Conservation (phyloP, 306 rosid genomes). For the Trifolium fragiferum region DNA sequence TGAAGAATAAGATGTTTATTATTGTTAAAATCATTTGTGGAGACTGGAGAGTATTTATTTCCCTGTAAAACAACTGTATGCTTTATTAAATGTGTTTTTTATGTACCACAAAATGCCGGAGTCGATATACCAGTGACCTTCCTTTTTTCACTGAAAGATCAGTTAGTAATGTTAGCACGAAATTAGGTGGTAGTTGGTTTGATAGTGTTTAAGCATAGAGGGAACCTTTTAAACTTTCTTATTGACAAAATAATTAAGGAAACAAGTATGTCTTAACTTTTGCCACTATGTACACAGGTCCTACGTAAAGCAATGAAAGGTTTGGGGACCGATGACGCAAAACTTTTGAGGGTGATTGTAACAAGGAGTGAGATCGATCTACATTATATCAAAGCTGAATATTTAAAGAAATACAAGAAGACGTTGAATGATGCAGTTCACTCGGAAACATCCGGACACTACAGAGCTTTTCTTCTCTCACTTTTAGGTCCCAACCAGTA, state of each 20-base stretch:
- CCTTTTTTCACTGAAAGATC: not conserved
- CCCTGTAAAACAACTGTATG: not conserved
- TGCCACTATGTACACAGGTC: slow-evolving; percentile 52
- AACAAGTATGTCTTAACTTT: slow-evolving; percentile 24
- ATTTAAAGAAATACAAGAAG: slow-evolving; percentile 62
- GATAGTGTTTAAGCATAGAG: slow-evolving; percentile 19
- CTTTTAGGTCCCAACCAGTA: slow-evolving; percentile 66
- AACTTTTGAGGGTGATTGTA: slow-evolving; percentile 65
- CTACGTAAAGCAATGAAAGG: slow-evolving; percentile 78
- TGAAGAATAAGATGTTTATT: slow-evolving; percentile 12
- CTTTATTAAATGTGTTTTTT: not conserved
- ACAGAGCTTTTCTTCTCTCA: slow-evolving; percentile 69
- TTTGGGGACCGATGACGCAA: slow-evolving; percentile 71
- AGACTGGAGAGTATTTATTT: not conserved
- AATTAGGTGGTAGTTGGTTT: slow-evolving; percentile 28
- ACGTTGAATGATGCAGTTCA: slow-evolving; percentile 72
- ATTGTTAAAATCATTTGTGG: not conserved
- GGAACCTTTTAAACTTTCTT: slow-evolving; percentile 14
- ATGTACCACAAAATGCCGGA: not conserved
- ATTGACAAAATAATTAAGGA: not conserved
- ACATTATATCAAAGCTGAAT: slow-evolving; percentile 74
- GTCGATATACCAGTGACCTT: not conserved
- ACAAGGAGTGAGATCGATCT: slow-evolving; percentile 77
- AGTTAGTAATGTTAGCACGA: not conserved
- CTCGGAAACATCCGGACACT: slow-evolving; percentile 80